A percentile compares a stretch with the other conserved stretches of the same genome.
phyloP scores from a whole-genome alignment of 1,139 yeast species.

The Tardiomyces digboiensis region DNA sequence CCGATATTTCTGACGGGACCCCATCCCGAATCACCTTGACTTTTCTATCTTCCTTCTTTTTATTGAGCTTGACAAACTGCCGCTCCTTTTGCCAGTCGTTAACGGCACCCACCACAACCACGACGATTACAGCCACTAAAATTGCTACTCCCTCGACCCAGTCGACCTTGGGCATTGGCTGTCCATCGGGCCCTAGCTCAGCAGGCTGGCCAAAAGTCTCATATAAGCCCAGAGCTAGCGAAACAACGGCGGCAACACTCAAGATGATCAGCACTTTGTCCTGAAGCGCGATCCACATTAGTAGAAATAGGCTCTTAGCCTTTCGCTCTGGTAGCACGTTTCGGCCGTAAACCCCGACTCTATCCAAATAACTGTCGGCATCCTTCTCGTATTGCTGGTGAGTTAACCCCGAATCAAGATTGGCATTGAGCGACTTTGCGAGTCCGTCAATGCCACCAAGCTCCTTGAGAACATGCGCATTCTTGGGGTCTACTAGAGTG shows the following conservation, averaged over 20 bases:
- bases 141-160: slow-evolving; percentile 99
- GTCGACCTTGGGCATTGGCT: slow-evolving; percentile 68
- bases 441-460: slow-evolving; percentile 25
- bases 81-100: slow-evolving; percentile 96
- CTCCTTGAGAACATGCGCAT: slow-evolving; percentile 25
- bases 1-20: slow-evolving; percentile 55
- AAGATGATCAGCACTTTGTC: slow-evolving; percentile 85
- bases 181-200: slow-evolving; percentile 68
- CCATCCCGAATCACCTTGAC: slow-evolving; percentile 72
- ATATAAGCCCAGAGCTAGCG: slow-evolving; percentile 84
- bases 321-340: slow-evolving; percentile 64
- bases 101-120: slow-evolving; percentile 85
- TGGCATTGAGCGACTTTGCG: slow-evolving; percentile 21
- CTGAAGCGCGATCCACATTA: slow-evolving; percentile 79
- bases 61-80: slow-evolving; percentile 80
- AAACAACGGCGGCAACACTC: slow-evolving; percentile 77
- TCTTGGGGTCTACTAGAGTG: slow-evolving; percentile 32
- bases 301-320: slow-evolving; percentile 53
- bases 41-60: slow-evolving; percentile 69
- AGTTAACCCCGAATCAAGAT: slow-evolving; percentile 22
- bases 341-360: slow-evolving; percentile 48
- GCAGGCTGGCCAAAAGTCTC: slow-evolving; percentile 85
- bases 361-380: slow-evolving; percentile 7
- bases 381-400: slow-evolving; percentile 2
- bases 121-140: slow-evolving; percentile 82